These are phyloP conservation scores for Aspergillus ostianus DNA, from an alignment of 495 filamentous ascomycete genomes.

Conservation along the genomic window DNA sequence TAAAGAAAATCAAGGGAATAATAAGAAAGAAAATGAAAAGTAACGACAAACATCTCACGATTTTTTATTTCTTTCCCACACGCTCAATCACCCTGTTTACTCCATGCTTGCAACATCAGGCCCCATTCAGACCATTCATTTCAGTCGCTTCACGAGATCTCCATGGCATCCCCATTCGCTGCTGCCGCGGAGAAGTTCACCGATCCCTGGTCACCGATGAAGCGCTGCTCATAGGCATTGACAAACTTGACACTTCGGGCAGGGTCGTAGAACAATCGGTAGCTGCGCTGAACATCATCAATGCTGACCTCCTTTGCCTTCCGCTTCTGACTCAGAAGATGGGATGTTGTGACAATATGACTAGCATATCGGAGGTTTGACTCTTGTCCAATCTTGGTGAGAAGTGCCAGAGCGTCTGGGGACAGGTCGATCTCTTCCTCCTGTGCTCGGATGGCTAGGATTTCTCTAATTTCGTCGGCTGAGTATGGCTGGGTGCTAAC, in stretches of 20 bases:
- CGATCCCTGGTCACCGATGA: constrained; percentile 81
- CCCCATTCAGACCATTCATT: constrained; percentile 22
- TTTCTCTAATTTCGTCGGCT: constrained; percentile 82
- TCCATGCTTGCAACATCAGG: constrained; percentile 22
- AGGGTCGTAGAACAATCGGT: constrained; percentile 89
- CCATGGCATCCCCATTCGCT: constrained; percentile 81
- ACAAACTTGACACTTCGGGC: constrained; percentile 87
- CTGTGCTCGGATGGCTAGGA: constrained; percentile 83
- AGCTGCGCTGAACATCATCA: constrained; percentile 89
- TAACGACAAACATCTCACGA: constrained; percentile 20
- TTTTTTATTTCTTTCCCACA: constrained; percentile 14
- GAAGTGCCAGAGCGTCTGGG: constrained; percentile 80
- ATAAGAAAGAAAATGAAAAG: constrained; percentile 20
- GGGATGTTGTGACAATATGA: constrained; percentile 92
- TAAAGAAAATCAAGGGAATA: constrained; percentile 27
- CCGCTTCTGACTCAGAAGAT: constrained; percentile 77
- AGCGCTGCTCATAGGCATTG: constrained; percentile 81
- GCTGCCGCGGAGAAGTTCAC: constrained; percentile 66
- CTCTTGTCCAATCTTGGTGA: constrained; percentile 94
- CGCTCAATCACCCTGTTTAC: constrained; percentile 15
- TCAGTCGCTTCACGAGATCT: constrained; percentile 59
- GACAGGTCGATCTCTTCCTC: constrained; percentile 94
- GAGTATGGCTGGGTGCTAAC: constrained; percentile 92
- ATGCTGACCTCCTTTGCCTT: constrained; percentile 76
- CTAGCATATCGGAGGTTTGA: constrained; percentile 89